Evolutionary conservation across 2,329 filamentous ascomycete genomes (phyloP).

Genomic region (Pestalotiopsis fici): DNA sequence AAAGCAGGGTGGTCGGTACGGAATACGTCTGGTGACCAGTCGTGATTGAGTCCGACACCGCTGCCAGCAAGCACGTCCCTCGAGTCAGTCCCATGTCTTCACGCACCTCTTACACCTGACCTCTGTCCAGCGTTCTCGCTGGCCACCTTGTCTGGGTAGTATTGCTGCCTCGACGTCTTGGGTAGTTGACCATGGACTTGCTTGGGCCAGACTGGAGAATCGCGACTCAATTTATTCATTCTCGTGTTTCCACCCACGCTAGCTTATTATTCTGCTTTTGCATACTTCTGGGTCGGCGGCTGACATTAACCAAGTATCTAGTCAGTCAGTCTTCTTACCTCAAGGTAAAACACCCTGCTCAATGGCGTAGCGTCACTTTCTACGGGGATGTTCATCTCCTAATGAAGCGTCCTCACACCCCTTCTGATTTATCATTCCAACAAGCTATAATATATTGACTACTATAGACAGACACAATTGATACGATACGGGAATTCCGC

Average conservation of each 20-base stretch:
- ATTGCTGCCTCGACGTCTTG: not conserved
- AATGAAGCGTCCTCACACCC: not conserved
- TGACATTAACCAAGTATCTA: not conserved
- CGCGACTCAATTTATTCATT: not conserved
- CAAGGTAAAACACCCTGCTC: not conserved
- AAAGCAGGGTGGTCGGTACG: not conserved
- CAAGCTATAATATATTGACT: not conserved
- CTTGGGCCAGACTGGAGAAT: not conserved
- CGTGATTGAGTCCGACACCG: not conserved
- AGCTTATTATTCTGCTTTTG: not conserved
- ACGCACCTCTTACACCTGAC: not conserved
- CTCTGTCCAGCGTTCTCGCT: not conserved
- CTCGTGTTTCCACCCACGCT: not conserved
- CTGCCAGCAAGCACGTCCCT: not conserved
- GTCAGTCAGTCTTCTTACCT: not conserved
- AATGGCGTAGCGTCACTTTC: not conserved
- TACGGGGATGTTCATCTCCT: not conserved
- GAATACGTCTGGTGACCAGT: not conserved
- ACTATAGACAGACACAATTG: not conserved
- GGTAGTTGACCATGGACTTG: not conserved
- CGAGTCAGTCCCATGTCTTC: not conserved
- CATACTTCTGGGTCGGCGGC: not conserved
- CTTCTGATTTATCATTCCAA: not conserved
- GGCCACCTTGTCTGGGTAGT: not conserved
- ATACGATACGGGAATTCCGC: conserved; percentile 5